Evolutionary conservation across 768 basidiomycete species (phyloP).

Genomic region (Suillus clintonianus): DNA sequence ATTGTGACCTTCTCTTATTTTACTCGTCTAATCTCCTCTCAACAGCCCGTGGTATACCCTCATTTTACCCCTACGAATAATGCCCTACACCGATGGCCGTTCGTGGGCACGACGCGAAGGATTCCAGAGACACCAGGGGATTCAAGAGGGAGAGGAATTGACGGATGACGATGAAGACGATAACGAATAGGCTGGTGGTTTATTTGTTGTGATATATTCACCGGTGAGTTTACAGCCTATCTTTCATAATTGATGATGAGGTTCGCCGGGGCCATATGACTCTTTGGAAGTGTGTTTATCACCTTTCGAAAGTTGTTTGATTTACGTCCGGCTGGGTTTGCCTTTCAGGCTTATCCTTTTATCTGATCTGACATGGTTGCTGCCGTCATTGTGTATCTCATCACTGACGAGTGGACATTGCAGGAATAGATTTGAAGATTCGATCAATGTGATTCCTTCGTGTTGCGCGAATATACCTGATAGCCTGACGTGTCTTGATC

Average conservation of each 20-base stretch:
- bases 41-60: constrained; percentile 74
- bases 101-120: constrained; percentile 76
- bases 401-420: not conserved
- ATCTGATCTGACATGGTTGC: not conserved
- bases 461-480: too few species aligned
- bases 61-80: constrained; percentile 76
- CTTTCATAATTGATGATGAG: constrained; percentile 46
- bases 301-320: constrained; percentile 56
- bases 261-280: constrained; percentile 85
- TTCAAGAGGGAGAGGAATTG: constrained; percentile 79
- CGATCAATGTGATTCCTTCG: not conserved
- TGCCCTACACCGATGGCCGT: constrained; percentile 84
- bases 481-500: not conserved
- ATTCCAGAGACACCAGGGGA: constrained; percentile 58
- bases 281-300: constrained; percentile 42
- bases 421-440: not conserved
- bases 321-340: constrained; percentile 55
- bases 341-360: not conserved
- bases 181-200: constrained; percentile 30
- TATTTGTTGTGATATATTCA: not conserved
- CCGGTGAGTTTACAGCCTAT: constrained; percentile 14
- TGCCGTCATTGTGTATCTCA: not conserved
- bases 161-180: constrained; percentile 82
- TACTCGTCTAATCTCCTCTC: not conserved
- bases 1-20: constrained; percentile 31